phyloP scores from a whole-genome alignment of 2,329 filamentous ascomycete genomes.

The Botrytis hyacinthi region DNA sequence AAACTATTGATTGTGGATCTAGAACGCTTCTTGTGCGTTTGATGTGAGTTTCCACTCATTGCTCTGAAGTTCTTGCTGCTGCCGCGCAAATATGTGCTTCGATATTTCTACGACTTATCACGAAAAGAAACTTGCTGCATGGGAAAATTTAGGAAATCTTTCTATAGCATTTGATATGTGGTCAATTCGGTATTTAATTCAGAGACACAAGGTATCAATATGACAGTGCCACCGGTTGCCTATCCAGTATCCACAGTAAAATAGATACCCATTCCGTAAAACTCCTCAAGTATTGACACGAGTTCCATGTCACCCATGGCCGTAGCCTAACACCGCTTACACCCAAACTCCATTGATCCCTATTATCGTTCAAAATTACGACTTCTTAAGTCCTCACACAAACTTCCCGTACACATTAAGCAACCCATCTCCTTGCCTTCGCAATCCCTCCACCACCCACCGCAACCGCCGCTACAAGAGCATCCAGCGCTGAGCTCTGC shows the following conservation, averaged over 20 bases:
- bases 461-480: conserved; percentile 57
- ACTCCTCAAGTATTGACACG: neutral
- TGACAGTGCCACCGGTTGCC: neutral
- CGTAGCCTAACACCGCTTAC: neutral
- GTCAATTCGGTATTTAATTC: neutral
- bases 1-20: neutral
- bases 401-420: neutral
- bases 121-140: neutral
- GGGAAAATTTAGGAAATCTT: neutral
- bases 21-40: neutral
- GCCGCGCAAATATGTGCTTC: no score
- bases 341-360: neutral
- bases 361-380: neutral
- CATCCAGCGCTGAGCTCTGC: conserved; percentile 66
- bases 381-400: neutral
- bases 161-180: neutral
- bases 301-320: neutral
- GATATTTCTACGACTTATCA: neutral
- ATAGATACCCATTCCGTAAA: neutral
- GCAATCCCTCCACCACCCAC: conserved; percentile 21
- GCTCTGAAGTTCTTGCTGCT: neutral
- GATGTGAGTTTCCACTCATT: neutral
- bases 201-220: neutral
- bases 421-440: neutral
- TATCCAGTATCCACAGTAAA: neutral